A percentile compares a stretch with the other conserved stretches of the same genome.
Conservation (phyloP, 495 filamentous ascomycete genomes). For the Talaromyces liani region DNA sequence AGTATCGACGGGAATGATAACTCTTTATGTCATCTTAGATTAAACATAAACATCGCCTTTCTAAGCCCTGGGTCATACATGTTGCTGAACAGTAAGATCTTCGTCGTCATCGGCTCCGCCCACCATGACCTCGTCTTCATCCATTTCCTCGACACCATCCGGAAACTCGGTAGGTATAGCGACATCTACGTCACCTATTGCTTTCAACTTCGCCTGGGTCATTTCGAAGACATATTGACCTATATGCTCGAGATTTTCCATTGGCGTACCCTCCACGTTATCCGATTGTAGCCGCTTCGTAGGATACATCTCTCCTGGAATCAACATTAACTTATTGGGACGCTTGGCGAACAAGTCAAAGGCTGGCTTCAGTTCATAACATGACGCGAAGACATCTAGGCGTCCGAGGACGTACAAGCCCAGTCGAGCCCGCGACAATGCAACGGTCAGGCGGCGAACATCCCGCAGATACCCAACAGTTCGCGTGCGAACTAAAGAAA, state of each 20-base stretch:
- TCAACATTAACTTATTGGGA: constrained; percentile 70
- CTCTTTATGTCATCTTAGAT: too few species aligned
- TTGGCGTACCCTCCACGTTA: constrained; percentile 53
- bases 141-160: constrained; percentile 33
- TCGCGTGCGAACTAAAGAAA: constrained; percentile 83
- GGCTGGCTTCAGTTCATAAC: constrained; percentile 78
- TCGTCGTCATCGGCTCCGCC: constrained; percentile 28
- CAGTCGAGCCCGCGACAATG: constrained; percentile 87
- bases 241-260: constrained; percentile 90
- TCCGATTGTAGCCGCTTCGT: constrained; percentile 53
- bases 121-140: constrained; percentile 35
- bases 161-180: constrained; percentile 24
- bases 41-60: too few species aligned
- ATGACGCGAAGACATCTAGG: constrained; percentile 80
- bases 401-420: constrained; percentile 92
- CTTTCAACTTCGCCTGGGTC: constrained; percentile 75
- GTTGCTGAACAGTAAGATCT: constrained; percentile 7
- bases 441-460: constrained; percentile 88
- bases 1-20: too few species aligned
- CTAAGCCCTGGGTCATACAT: not conserved
- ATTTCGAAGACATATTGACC: constrained; percentile 98
- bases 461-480: constrained; percentile 91
- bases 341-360: constrained; percentile 67
- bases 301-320: constrained; percentile 81
- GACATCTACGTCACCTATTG: constrained; percentile 39